Conservation (phyloP, 352 stramenopile species). For the Pythium oligandrum region DNA sequence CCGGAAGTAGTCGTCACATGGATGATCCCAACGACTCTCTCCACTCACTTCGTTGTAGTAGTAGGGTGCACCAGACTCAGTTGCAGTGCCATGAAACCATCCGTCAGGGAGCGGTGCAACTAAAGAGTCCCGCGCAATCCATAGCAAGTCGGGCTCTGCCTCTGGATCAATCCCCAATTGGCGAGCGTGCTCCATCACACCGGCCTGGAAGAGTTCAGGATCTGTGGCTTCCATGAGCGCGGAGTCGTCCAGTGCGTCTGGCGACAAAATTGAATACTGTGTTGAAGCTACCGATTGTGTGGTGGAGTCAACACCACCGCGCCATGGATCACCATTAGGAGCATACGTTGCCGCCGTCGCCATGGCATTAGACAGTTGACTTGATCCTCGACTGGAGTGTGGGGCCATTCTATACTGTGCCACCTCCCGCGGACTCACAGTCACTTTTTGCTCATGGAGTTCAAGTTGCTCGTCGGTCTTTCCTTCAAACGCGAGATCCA, state of each 20-base stretch:
- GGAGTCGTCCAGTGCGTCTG: constrained; percentile 18
- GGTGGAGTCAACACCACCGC: neutral
- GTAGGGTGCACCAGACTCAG: constrained; percentile 54
- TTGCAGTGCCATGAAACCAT: constrained; percentile 65
- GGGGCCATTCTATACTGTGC: neutral
- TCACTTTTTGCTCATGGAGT: too few relatives aligned
- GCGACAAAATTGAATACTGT: constrained; percentile 2
- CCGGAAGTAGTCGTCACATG: constrained; percentile 66
- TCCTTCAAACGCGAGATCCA: constrained; percentile 37
- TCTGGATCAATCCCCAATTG: constrained; percentile 63
- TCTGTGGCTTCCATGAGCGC: constrained; percentile 50
- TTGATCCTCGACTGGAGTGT: too few relatives aligned
- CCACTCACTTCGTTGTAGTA: constrained; percentile 79
- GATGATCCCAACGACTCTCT: constrained; percentile 82
- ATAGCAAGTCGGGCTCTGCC: constrained; percentile 50
- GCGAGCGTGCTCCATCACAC: constrained; percentile 66
- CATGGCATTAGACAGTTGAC: neutral
- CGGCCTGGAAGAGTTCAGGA: constrained; percentile 66
- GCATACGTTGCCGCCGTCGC: neutral
- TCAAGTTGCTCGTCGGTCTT: neutral
- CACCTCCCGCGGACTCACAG: too few relatives aligned
- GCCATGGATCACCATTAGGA: neutral
- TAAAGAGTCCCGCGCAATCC: constrained; percentile 73
- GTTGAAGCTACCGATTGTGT: constrained; percentile 9
- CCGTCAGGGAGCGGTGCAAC: constrained; percentile 61